Evolutionary conservation across 192 early-diverging fungal genomes (phyloP), one percentile per base, ranked within the genome.

Genomic region (Radiomyces spectabilis): DNA sequence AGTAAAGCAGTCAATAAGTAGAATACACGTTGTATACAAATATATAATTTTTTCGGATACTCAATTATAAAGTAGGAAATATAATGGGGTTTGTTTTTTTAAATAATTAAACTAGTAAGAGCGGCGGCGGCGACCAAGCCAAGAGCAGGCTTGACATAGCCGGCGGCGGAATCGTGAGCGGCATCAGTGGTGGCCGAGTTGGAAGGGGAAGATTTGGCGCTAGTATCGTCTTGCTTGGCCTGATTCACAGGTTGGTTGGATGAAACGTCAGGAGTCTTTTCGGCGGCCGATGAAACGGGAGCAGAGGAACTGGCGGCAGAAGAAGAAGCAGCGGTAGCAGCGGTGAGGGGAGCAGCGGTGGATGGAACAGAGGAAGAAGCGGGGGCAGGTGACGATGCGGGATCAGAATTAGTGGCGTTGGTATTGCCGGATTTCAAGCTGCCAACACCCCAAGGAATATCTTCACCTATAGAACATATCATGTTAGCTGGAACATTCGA

Each of bases 391-490:
- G 48, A 26, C 16, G 44, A 33, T 2, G 45, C 5, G 35, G 48
- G 22, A 51, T 25, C 47, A 30, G 18, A 27, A n/a, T 30, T 34
- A 19, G 26, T 35, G 21, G 24, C 47, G 26, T 9, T 25, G 24
- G 35, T 22, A 48, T 24, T 26, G 2, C 22, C 51, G 31, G 24
- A 22, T 8, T 43, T 2, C 33, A 61, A 33, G 2, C 42, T 26
- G 18, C 63, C 63, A 38, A 58, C 41, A 40, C 63, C 63, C 63
- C 63, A 65, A n/a, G 55, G 55, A 25, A 65, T 65, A 33, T 58
- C 53, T 13, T 22, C 15, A 27, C 52, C 52, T 54, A 54, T 34
- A 4, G 25, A 22, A 5, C 10, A 22, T 4, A 41, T 25, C 24
- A 48, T 30, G 5, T 4, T 9, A 27, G 7, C 24, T 15, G 30